Base-by-base conservation (phyloP, 768 basidiomycete species). In the Galerina marginata region DNA sequence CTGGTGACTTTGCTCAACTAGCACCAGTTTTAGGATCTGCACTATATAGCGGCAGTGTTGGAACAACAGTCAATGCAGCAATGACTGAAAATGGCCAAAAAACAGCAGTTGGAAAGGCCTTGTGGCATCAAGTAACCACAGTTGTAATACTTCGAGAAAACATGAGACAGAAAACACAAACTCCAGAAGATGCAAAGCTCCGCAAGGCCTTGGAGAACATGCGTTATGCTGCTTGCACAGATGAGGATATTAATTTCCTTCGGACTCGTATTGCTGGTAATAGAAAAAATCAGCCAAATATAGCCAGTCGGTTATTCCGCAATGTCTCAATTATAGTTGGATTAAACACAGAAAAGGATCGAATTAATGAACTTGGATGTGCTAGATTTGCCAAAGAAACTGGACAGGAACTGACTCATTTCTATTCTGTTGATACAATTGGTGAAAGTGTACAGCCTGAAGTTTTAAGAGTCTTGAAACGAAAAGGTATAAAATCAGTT, bases 1-100 rank as follows among this genome's bases (percentile, higher is more conserved):
- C 78, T 15, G 79, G 79, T 26, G 79, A 81, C 52, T 80, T 81
- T 71, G 77, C 75, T 2, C 79, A 82, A 47, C 58, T 81, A 0
- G 74, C 76, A 3, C 79, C 74, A 26, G 68, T 64, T 1, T 59
- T 50, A 26, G 68, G 71, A 0, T 29, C 55, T 54, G 23, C 54
- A 20, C 49, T 66, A 16, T 68, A 59, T 20, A 16, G 25, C 11
- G 20, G 47, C 7, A 16, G 7, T 5, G 6, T 23, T 33, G 79
- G 80, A 2, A 26, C 25, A 20, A 23, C 16, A 4, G 2, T 33
- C 37, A 38, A 9, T 2, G 15, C 37, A 12, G 16, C 9, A 11
- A n/a, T 23, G 43, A 51, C 4, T 6, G 56, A 12, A 20, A 26
- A n/a, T 6, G 23, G 37, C 6, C 38, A 45, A 48, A 25, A 45